A percentile compares a stretch with the other conserved stretches of the same genome.
These are phyloP conservation scores for Ogataea pilisensis DNA, from an alignment of 805 yeast genomes.

Conservation along the genomic window DNA sequence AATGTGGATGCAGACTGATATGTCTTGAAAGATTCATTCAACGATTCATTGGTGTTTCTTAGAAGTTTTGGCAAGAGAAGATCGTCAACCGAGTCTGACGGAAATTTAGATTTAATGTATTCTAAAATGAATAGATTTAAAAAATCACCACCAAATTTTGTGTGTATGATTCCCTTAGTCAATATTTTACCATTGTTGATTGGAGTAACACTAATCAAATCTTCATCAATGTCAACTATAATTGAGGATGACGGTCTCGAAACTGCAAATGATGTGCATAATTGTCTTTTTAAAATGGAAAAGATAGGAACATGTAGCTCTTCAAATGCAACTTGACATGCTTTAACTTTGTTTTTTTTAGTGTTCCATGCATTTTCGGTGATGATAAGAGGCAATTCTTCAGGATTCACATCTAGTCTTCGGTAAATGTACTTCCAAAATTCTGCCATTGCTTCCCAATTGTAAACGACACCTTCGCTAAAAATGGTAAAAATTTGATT, in stretches of 20 bases:
- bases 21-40: constrained; percentile 35
- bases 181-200: constrained; percentile 70
- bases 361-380: constrained; percentile 65
- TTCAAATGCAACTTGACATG: constrained; percentile 73
- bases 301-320: constrained; percentile 71
- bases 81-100: constrained; percentile 26
- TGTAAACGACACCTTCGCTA: constrained; percentile 61
- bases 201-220: constrained; percentile 69
- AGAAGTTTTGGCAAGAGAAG: constrained; percentile 32
- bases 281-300: constrained; percentile 69
- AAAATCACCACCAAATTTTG: constrained; percentile 83
- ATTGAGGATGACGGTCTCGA: constrained; percentile 71
- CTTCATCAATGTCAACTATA: constrained; percentile 76
- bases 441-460: constrained; percentile 65
- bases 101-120: constrained; percentile 36
- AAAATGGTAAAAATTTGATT: constrained; percentile 55
- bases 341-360: constrained; percentile 47
- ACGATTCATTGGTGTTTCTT: constrained; percentile 17
- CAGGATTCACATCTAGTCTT: constrained; percentile 45
- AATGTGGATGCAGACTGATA: constrained; percentile 40
- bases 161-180: constrained; percentile 58
- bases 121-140: constrained; percentile 59
- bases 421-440: constrained; percentile 67
- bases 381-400: constrained; percentile 62
- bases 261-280: constrained; percentile 72